These are phyloP conservation scores for Phytopythium vexans DNA, from an alignment of 352 stramenopile genomes.

Conservation along the genomic window DNA sequence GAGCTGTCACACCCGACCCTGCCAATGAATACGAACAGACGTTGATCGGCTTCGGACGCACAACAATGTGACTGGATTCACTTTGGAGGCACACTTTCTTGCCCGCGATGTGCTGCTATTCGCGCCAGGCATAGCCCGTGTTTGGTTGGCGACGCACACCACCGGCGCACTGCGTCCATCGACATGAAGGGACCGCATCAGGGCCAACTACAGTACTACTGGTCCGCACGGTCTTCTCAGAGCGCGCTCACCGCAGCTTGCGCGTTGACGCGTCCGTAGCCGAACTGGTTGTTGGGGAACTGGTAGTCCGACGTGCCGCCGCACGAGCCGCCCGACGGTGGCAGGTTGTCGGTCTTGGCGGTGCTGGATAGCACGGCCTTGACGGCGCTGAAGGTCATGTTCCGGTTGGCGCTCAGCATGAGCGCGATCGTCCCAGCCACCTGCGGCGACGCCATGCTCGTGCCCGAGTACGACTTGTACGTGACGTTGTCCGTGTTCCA, in stretches of 20 bases:
- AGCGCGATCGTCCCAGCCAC: conserved; percentile 47
- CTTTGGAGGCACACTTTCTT: too few relatives aligned
- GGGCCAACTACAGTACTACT: too few relatives aligned
- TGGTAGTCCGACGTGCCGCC: conserved; percentile 20
- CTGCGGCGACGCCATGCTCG: conserved; percentile 54
- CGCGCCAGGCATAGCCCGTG: too few relatives aligned
- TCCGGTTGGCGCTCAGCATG: conserved; percentile 28
- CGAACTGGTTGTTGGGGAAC: conserved; percentile 64
- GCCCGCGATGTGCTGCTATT: too few relatives aligned
- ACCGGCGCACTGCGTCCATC: conserved; percentile 6
- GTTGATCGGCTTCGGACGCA: too few relatives aligned
- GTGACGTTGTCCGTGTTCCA: conserved; percentile 27
- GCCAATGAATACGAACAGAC: too few relatives aligned
- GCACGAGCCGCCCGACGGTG: conserved; percentile 17
- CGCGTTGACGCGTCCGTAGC: conserved; percentile 49
- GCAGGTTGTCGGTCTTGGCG: not conserved
- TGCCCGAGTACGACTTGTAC: conserved; percentile 43
- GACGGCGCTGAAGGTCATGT: conserved; percentile 26
- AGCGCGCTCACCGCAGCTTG: conserved; percentile 26
- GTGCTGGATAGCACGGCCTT: conserved; percentile 19
- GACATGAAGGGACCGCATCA: too few relatives aligned
- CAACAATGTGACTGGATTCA: too few relatives aligned
- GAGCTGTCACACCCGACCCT: too few relatives aligned
- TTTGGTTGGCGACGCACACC: too few relatives aligned
- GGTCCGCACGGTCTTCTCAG: conserved; percentile 7